phyloP scores from a whole-genome alignment of 371 early-diverging fungal genomes.

The Dichotomocladium elegans region DNA sequence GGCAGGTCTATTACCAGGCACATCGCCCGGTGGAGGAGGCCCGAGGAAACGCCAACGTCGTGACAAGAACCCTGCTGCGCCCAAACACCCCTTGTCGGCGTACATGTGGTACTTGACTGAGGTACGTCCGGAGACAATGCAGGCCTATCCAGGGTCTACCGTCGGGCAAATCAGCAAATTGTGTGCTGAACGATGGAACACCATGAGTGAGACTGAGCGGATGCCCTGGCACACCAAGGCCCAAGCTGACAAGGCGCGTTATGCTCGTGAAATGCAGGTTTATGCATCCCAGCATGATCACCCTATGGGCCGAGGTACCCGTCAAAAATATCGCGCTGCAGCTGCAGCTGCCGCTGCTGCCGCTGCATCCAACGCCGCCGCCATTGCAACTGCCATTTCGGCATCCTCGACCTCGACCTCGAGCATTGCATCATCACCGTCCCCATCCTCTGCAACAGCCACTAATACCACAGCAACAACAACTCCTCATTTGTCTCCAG shows the following conservation, averaged over 20 bases:
- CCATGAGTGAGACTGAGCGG: constrained; percentile 52
- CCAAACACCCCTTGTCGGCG: constrained; percentile 78
- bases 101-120: constrained; percentile 72
- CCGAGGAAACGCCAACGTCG: constrained; percentile 23
- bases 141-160: constrained; percentile 62
- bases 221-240: constrained; percentile 65
- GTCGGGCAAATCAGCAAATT: constrained; percentile 69
- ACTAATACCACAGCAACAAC: neutral
- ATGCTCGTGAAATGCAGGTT: constrained; percentile 69
- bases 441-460: neutral
- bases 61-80: constrained; percentile 60
- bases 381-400: neutral
- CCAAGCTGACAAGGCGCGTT: constrained; percentile 67
- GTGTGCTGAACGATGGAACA: constrained; percentile 68
- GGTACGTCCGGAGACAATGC: constrained; percentile 58
- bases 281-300: constrained; percentile 51
- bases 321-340: constrained; percentile 38
- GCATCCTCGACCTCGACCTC: neutral
- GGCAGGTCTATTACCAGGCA: neutral
- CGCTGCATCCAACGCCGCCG: constrained; percentile 5
- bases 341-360: constrained; percentile 16
- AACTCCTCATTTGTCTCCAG: too few species aligned
- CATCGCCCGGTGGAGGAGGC: neutral
- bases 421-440: neutral
- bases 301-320: constrained; percentile 41